Evolutionary conservation across 768 basidiomycete genomes (phyloP), one percentile per base, ranked within the genome.

Genomic region (Boletus sp.): DNA sequence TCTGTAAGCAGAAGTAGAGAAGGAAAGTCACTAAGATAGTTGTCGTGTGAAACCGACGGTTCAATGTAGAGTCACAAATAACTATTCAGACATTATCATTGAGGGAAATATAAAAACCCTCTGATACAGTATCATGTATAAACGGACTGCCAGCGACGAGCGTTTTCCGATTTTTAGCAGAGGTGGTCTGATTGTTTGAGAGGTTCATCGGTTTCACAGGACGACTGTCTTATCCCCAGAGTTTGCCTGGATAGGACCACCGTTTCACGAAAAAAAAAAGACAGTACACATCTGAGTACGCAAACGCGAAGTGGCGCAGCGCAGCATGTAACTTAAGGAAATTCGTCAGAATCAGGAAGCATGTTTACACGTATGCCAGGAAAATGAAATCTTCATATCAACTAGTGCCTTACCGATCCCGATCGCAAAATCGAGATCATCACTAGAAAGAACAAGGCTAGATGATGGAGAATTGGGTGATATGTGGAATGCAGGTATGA

Each of bases 401-500:
- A 91, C 66, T 24, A 93, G 79, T 24, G 78, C 74, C 50, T 78
- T 78, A 4, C 92, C 92, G 6, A 89, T 71, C 3, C 92, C 92
- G 4, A 92, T 68, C 7, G 91, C 78, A 65, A 93, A 94, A 71
- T 93, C 92, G 20, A 91, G 62, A 47, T 92, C 88, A 59, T 85
- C 83, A 32, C 78, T 75, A 18, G 78, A 77, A 33, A 92, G 70
- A 11, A 70, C 60, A 28, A 88, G 55, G 24, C 39, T 59, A 7
- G 67, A 51, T n/a, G 66, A 58, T 8, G 73, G 66, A 5, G 77
- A 75, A 37, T 80, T 76, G 44, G 82, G 78, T 1, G 82, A 76
- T 76, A 92, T 82, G 66, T 94, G 90, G 74, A 94, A 94, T 0
- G 84, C 78, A 0, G 92, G 92, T 57, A 94, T 83, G 66, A 94